These are phyloP conservation scores for Onygenales sp. DNA, from an alignment of 2,329 filamentous ascomycete species.

Conservation along the genomic window DNA sequence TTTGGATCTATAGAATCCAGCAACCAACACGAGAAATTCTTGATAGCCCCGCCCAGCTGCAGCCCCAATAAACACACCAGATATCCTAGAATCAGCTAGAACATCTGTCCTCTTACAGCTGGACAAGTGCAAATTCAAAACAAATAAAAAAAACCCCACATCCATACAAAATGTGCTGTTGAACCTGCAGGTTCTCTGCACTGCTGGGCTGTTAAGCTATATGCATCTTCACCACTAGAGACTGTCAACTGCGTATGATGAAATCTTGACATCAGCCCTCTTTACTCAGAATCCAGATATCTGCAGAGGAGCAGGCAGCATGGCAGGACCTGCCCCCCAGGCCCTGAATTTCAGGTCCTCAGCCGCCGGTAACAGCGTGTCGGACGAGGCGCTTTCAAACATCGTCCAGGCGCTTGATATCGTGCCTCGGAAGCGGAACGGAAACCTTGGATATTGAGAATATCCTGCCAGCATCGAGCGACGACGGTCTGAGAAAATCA, in stretches of 20 bases:
- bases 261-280: not conserved
- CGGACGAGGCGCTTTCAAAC: conserved; percentile 14
- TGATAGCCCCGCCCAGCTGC: too few species aligned
- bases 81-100: not conserved
- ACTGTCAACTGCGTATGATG: not conserved
- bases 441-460: too few species aligned
- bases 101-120: not conserved
- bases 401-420: conserved; percentile 60
- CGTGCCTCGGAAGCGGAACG: too few species aligned
- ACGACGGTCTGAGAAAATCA: too few species aligned
- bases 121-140: not conserved
- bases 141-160: not conserved
- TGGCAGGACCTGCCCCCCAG: conserved; percentile 2
- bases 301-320: conserved; percentile 2
- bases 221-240: not conserved
- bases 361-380: conserved; percentile 2
- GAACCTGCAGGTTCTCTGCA: not conserved
- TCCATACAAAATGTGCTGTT: not conserved
- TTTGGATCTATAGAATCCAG: too few species aligned
- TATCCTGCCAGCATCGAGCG: too few species aligned
- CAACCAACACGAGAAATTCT: too few species aligned
- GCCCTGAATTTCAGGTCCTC: conserved; percentile 3
- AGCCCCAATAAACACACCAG: not conserved
- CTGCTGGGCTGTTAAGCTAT: not conserved
- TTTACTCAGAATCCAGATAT: not conserved